Evolutionary conservation across 306 rosid species (phyloP).

Genomic region (Ochetophila trinervis): DNA sequence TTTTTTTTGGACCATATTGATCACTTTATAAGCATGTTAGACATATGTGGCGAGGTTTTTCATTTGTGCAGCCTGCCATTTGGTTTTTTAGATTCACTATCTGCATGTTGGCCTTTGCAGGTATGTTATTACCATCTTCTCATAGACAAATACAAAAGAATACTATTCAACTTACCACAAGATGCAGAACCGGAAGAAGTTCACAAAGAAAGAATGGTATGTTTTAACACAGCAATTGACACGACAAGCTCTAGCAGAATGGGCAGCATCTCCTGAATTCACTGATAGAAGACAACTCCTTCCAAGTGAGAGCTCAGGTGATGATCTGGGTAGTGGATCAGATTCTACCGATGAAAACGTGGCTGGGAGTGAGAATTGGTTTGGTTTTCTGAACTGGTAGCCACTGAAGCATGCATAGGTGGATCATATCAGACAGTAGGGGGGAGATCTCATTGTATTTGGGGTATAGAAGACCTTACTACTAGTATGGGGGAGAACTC

Average conservation of each 20-base stretch:
- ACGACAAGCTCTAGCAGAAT: slow-evolving; percentile 64
- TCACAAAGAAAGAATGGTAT: slow-evolving; percentile 72
- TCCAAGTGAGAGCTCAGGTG: slow-evolving; percentile 63
- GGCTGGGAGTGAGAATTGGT: slow-evolving; percentile 39
- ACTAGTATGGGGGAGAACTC: too few species aligned
- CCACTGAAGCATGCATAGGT: slow-evolving; percentile 9
- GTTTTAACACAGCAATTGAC: slow-evolving; percentile 72
- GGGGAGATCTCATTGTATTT: too few species aligned
- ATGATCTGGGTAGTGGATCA: slow-evolving; percentile 54
- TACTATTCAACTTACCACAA: slow-evolving; percentile 78
- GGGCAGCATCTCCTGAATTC: slow-evolving; percentile 81
- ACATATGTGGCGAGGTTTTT: too few species aligned
- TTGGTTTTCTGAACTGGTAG: slow-evolving; percentile 40
- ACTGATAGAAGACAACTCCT: slow-evolving; percentile 62
- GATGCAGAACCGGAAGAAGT: slow-evolving; percentile 54
- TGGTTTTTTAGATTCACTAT: too few species aligned
- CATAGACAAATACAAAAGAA: slow-evolving; percentile 30
- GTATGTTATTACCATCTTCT: slow-evolving; percentile 29
- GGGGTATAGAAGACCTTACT: too few species aligned
- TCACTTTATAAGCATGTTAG: too few species aligned
- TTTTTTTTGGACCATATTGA: too few species aligned
- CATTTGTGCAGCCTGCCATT: too few species aligned
- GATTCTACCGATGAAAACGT: slow-evolving; percentile 46
- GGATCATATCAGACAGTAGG: too few species aligned
- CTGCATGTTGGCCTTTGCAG: too few species aligned